A percentile compares a stretch with the other conserved stretches of the same genome.
These are phyloP conservation scores for Tylopilus cervinicoccineus DNA, from an alignment of 768 basidiomycete species.

Conservation along the genomic window DNA sequence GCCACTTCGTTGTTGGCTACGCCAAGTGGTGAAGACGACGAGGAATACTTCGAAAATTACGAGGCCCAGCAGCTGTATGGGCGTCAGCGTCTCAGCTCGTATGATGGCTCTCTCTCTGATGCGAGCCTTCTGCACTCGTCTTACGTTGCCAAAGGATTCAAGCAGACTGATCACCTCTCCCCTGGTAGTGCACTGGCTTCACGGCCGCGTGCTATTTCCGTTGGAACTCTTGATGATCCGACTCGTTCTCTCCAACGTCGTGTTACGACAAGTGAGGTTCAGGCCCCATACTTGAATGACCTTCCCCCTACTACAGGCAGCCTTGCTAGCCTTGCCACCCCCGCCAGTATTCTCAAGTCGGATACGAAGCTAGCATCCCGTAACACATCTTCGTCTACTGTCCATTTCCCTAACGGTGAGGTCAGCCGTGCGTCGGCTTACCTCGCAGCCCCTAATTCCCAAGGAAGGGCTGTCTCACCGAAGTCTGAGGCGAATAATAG, in stretches of 20 bases:
- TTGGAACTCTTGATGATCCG: constrained; percentile 83
- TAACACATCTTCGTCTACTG: constrained; percentile 41
- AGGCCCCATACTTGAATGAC: constrained; percentile 55
- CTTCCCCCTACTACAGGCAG: constrained; percentile 38
- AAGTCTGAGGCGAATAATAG: constrained; percentile 64
- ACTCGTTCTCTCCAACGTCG: constrained; percentile 66
- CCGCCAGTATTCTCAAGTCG: constrained; percentile 52
- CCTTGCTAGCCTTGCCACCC: constrained; percentile 23
- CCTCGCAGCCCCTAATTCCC: constrained; percentile 60
- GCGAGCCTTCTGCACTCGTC: constrained; percentile 51
- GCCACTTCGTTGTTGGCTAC: constrained; percentile 61
- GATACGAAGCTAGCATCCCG: constrained; percentile 50
- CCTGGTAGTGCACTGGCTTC: constrained; percentile 38
- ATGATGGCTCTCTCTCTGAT: constrained; percentile 52
- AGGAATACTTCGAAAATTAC: constrained; percentile 68
- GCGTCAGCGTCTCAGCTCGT: constrained; percentile 59
- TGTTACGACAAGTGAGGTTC: constrained; percentile 52
- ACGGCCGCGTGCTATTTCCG: constrained; percentile 81
- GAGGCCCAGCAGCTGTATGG: constrained; percentile 38
- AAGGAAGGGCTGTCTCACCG: constrained; percentile 78
- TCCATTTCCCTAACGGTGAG: constrained; percentile 70
- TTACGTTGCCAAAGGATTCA: constrained; percentile 70
- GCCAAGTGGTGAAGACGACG: constrained; percentile 64
- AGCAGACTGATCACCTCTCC: constrained; percentile 64
- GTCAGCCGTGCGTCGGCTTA: constrained; percentile 60